Evolutionary conservation across 2,329 filamentous ascomycete genomes (phyloP).

Genomic region (Nakataea oryzae): DNA sequence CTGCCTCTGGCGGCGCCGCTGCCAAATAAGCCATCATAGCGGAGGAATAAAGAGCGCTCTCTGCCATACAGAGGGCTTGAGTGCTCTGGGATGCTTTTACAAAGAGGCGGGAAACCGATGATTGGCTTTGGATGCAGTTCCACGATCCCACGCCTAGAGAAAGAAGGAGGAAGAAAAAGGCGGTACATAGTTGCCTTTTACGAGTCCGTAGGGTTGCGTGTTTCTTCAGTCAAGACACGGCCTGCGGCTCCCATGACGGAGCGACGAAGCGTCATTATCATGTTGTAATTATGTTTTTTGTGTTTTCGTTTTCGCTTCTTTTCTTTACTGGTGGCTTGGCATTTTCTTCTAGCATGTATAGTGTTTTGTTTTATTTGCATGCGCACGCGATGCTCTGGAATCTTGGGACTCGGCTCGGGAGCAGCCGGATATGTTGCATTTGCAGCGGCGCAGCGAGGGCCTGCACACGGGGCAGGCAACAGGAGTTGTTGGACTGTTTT

Average conservation of each 20-base stretch:
- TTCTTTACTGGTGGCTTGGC: neutral
- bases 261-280: neutral
- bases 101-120: neutral
- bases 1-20: neutral
- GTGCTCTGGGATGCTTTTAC: neutral
- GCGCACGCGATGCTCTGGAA: too few relatives aligned
- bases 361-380: neutral
- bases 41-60: too few relatives aligned
- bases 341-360: neutral
- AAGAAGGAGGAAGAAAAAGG: too few relatives aligned
- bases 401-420: too few relatives aligned
- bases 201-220: too few relatives aligned
- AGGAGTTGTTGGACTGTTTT: neutral
- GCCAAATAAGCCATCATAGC: too few relatives aligned
- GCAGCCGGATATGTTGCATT: neutral
- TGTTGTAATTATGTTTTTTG: neutral
- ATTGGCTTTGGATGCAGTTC: neutral
- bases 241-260: neutral
- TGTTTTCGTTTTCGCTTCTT: neutral
- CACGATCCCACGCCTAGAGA: too few relatives aligned
- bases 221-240: neutral
- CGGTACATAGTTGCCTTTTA: neutral
- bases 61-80: neutral
- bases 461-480: neutral
- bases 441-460: neutral